Conservation (phyloP, 441 rosid species). For the Gossypium laxum region DNA sequence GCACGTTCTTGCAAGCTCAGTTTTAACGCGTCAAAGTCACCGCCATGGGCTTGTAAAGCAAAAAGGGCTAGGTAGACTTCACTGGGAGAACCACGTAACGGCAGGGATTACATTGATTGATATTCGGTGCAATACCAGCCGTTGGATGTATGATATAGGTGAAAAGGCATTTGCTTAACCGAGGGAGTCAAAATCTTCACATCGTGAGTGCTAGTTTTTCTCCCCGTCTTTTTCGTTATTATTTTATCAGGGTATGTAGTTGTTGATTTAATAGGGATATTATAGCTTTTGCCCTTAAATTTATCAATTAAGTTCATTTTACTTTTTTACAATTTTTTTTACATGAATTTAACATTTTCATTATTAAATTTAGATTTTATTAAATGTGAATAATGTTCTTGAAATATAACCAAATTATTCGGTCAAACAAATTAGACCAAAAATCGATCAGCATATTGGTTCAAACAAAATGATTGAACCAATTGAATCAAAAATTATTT, state of each 20-base stretch:
- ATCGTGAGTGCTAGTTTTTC: not conserved
- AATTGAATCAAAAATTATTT: no score
- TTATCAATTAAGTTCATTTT: no score
- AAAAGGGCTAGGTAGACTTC: not conserved
- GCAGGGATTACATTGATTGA: not conserved
- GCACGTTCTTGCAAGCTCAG: not conserved
- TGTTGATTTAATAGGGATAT: not conserved
- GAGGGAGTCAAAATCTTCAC: constrained; percentile 18
- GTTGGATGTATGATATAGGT: constrained; percentile 6
- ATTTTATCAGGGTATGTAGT: not conserved
- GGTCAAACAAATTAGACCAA: no score
- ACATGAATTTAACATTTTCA: no score
- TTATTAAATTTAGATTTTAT: no score
- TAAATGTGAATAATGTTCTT: no score
- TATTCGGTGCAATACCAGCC: constrained; percentile 21
- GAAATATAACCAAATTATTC: no score
- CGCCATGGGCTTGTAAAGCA: not conserved
- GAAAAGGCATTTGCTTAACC: not conserved
- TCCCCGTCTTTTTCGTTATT: not conserved
- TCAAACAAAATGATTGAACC: no score
- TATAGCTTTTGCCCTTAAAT: no score
- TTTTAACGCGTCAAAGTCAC: constrained; percentile 7
- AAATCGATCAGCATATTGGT: no score
- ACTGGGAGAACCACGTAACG: not conserved
- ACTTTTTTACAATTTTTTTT: no score